phyloP scores from a whole-genome alignment of 2,329 filamentous ascomycete genomes.

The Ceratocystiopsis sp. region DNA sequence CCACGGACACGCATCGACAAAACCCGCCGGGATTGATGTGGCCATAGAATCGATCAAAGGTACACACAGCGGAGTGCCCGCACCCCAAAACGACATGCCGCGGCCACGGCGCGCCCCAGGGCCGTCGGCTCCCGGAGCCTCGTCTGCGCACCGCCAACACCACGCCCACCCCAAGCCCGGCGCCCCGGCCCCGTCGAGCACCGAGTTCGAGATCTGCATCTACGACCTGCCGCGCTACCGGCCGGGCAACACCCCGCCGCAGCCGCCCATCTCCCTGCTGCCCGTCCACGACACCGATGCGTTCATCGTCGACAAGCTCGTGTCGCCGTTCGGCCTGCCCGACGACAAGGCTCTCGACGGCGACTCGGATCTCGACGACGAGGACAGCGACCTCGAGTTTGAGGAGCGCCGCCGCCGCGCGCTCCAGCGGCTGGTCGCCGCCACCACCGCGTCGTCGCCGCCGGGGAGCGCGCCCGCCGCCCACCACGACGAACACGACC shows the following conservation, averaged over 20 bases:
- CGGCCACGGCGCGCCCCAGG: neutral
- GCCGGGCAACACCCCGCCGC: slow-evolving; percentile 29
- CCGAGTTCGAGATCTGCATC: slow-evolving; percentile 17
- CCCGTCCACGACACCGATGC: slow-evolving; percentile 31
- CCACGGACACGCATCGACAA: neutral
- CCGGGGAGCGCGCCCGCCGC: too few relatives aligned
- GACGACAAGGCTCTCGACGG: neutral
- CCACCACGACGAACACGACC: too few relatives aligned
- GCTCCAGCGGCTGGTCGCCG: neutral
- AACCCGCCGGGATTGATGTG: too few relatives aligned
- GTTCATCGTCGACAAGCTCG: slow-evolving; percentile 37
- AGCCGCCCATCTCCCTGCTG: slow-evolving; percentile 29
- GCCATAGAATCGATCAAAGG: too few relatives aligned
- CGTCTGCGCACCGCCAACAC: neutral
- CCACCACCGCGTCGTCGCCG: neutral
- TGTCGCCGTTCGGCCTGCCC: slow-evolving; percentile 21
- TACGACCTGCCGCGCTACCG: slow-evolving; percentile 21
- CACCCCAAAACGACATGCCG: neutral
- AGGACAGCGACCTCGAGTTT: neutral
- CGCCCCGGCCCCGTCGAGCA: neutral
- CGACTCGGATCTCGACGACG: neutral
- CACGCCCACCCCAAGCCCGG: neutral
- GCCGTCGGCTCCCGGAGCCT: neutral
- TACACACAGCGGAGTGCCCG: too few relatives aligned
- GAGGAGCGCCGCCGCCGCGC: too few relatives aligned